Evolutionary conservation across 2,329 filamentous ascomycete genomes (phyloP), one percentile per base, ranked within the genome.

Genomic region (Byssothecium circinans): DNA sequence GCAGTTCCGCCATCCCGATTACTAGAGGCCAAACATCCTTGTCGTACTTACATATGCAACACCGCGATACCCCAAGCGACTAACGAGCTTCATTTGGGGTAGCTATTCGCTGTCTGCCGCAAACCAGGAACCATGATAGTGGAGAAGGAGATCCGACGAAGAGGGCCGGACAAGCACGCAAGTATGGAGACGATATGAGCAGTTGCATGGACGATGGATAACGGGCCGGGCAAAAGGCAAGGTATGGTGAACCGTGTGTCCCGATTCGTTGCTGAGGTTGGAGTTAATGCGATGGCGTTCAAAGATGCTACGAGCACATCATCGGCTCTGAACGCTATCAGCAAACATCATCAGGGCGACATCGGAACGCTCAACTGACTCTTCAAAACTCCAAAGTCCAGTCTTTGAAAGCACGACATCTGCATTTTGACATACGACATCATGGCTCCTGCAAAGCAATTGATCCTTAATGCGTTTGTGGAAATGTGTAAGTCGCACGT

Each of bases 401-500:
- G 2, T 35, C 27, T 36, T 11, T 23, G 22, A 27, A 40, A 60
- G 42, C 51, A 58, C 53, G 52, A 60, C 51, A 62, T 54, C 36
- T 46, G 41, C 23, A 45, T 18, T 2, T 36, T 15, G 33, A 37
- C 29, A 43, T 47, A 52, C 53, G 52, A 60, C 48, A 56, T 52
- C 41, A 58, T 56, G 51, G 47, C 49, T 29, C 18, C 56, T 29
- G 43, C 36, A 4, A 73, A 73, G 53, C 72, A 70, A 55, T 54
- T 74, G 41, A 70, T 74, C 23, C 64, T 75, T 34, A 74, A 75
- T 58, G 72, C 71, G 23, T 75, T 75, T 42, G 71, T 74, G 11
- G 71, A 74, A 45, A 71, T 68, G 57, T 74, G 71, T 66, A 53
- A 53, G 60, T 60, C 14, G 10, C 52, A 57, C 59, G 59, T 58